These are phyloP conservation scores for Cotoneaster glaucophyllus DNA, from an alignment of 306 rosid species.

Conservation along the genomic window DNA sequence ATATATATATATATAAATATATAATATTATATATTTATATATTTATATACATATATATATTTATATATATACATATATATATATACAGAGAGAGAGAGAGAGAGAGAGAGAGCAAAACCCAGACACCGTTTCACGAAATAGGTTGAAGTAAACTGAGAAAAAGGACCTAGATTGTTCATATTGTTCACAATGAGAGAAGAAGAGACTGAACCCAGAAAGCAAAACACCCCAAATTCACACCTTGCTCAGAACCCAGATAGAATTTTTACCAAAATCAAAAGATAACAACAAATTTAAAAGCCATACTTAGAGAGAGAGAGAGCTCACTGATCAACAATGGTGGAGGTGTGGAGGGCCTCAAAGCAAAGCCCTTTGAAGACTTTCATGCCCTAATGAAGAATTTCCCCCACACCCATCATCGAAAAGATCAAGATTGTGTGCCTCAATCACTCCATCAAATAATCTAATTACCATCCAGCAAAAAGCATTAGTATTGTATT, in stretches of 20 bases:
- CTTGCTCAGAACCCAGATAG: slow-evolving; percentile 18
- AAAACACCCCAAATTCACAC: background rate
- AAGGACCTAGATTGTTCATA: slow-evolving; percentile 13
- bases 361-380: slow-evolving; percentile 35
- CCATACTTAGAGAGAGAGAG: slow-evolving; percentile 5
- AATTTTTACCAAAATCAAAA: slow-evolving; percentile 13
- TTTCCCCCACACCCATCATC: slow-evolving; percentile 37
- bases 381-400: slow-evolving; percentile 76
- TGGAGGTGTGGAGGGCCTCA: slow-evolving; percentile 47
- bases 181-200: slow-evolving; percentile 14
- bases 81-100: background rate
- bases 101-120: slow-evolving; percentile 7
- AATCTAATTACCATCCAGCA: slow-evolving; percentile 23
- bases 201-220: slow-evolving; percentile 19
- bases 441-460: slow-evolving; percentile 21
- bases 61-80: too few relatives aligned
- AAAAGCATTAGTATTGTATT: background rate
- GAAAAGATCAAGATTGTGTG: slow-evolving; percentile 28
- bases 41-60: too few relatives aligned
- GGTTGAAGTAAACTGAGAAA: slow-evolving; percentile 16
- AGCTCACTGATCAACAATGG: slow-evolving; percentile 67
- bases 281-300: slow-evolving; percentile 4
- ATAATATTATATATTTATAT: too few relatives aligned
- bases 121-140: slow-evolving; percentile 21
- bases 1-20: too few relatives aligned